These are phyloP conservation scores for Circinella umbellata DNA, from an alignment of 371 early-diverging fungal genomes.

Conservation along the genomic window DNA sequence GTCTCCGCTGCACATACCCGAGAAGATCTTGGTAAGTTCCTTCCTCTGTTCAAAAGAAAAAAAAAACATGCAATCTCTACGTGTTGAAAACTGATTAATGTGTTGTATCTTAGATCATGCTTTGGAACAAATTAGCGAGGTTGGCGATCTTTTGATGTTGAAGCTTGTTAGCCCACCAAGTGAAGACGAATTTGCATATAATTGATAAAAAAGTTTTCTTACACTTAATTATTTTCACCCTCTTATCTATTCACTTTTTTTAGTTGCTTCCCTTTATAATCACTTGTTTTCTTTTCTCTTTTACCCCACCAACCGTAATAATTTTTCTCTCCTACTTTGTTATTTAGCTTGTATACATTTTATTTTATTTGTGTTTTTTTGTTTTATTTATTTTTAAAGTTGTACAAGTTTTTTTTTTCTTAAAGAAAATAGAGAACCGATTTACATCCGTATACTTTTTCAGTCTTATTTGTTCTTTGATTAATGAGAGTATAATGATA, in stretches of 20 bases:
- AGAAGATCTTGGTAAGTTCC: slow-evolving; percentile 83
- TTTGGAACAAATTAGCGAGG: slow-evolving; percentile 58
- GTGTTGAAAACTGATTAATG: too few species aligned
- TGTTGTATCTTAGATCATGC: slow-evolving; percentile 42
- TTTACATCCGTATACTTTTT: too few species aligned
- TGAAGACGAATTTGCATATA: background rate
- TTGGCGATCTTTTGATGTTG: slow-evolving; percentile 62
- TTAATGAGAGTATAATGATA: background rate
- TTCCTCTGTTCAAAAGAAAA: too few species aligned
- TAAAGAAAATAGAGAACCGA: too few species aligned
- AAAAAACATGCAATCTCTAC: too few species aligned
- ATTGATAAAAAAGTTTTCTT: too few species aligned
- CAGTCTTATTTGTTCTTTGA: too few species aligned
- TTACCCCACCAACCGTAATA: background rate
- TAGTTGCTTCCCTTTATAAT: background rate
- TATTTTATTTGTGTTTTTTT: background rate
- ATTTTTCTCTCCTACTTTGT: background rate
- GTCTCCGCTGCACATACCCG: slow-evolving; percentile 94
- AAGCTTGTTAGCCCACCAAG: slow-evolving; percentile 29
- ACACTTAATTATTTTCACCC: background rate
- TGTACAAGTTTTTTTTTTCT: background rate
- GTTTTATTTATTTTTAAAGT: background rate
- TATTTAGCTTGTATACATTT: slow-evolving; percentile 1
- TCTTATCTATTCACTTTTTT: background rate
- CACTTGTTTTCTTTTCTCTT: background rate